phyloP scores from a whole-genome alignment of 2,329 filamentous ascomycete species.

The Fusarium nygamai region DNA sequence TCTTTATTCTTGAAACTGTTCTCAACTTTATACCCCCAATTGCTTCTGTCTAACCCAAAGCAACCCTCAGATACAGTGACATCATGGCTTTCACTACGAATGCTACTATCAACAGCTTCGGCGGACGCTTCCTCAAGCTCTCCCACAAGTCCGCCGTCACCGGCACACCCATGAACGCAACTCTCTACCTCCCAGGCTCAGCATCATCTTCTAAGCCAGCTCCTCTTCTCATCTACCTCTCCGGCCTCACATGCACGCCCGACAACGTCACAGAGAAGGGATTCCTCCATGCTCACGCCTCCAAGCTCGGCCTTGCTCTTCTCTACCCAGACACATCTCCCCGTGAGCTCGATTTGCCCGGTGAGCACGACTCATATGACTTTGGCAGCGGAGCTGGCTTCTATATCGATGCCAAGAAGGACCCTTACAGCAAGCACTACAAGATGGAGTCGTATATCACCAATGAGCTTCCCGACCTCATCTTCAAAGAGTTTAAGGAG shows the following conservation, averaged over 20 bases:
- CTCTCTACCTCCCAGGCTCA: slow-evolving; percentile 87
- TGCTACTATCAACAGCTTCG: slow-evolving; percentile 89
- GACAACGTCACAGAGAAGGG: slow-evolving; percentile 86
- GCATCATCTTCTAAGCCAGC: slow-evolving; percentile 65
- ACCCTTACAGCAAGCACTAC: slow-evolving; percentile 82
- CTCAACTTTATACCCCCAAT: slow-evolving; percentile 4
- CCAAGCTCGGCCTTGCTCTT: slow-evolving; percentile 85
- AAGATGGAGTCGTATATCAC: slow-evolving; percentile 95
- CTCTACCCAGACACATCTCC: slow-evolving; percentile 96
- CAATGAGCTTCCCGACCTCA: slow-evolving; percentile 81
- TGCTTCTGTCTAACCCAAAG: not conserved
- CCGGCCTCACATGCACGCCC: slow-evolving; percentile 92
- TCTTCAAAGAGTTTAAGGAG: slow-evolving; percentile 76
- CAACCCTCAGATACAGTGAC: not conserved
- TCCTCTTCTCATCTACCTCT: slow-evolving; percentile 91
- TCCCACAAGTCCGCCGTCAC: slow-evolving; percentile 83
- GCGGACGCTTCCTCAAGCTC: slow-evolving; percentile 94
- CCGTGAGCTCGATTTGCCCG: slow-evolving; percentile 80
- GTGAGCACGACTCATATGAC: slow-evolving; percentile 89
- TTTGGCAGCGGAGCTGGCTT: slow-evolving; percentile 94
- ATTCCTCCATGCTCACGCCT: slow-evolving; percentile 88
- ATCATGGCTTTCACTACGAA: slow-evolving; percentile 89
- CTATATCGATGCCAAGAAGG: slow-evolving; percentile 86
- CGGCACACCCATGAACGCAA: slow-evolving; percentile 89
- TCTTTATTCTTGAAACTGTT: not conserved